Evolutionary conservation across 371 early-diverging fungal genomes (phyloP).

Genomic region (Synchytrium microbalum): DNA sequence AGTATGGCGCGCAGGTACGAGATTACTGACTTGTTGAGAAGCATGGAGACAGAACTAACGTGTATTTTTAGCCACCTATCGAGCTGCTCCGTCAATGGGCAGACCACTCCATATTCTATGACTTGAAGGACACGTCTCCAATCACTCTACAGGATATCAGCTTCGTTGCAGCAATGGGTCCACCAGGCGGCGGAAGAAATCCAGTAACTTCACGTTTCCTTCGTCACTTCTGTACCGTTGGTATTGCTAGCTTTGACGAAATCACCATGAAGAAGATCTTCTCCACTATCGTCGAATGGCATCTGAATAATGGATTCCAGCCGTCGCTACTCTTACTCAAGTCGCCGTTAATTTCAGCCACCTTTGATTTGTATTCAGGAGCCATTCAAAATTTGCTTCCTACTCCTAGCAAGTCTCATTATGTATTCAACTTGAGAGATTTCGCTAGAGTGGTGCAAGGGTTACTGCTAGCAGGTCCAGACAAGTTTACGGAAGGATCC

Average conservation of each 20-base stretch:
- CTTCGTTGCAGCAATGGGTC: conserved; percentile 52
- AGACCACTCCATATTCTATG: conserved; percentile 44
- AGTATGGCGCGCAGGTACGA: conserved; percentile 43
- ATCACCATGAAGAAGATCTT: conserved; percentile 45
- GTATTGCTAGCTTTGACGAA: conserved; percentile 43
- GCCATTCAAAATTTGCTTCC: conserved; percentile 43
- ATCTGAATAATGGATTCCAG: conserved; percentile 38
- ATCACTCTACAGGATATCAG: conserved; percentile 49
- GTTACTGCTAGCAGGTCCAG: conserved; percentile 35
- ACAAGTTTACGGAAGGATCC: conserved; percentile 31
- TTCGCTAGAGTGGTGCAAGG: conserved; percentile 47
- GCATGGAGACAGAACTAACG: too few species aligned
- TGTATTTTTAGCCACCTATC: conserved; percentile 32
- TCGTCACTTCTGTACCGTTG: conserved; percentile 46
- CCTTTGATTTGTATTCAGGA: conserved; percentile 36
- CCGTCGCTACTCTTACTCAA: conserved; percentile 23
- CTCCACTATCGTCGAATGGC: conserved; percentile 48
- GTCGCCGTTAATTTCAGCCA: conserved; percentile 33
- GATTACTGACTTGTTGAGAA: too few species aligned
- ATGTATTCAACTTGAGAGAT: conserved; percentile 49
- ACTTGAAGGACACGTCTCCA: conserved; percentile 39
- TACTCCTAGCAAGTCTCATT: conserved; percentile 47
- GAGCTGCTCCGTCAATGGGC: conserved; percentile 49
- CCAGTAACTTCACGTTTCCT: conserved; percentile 45
- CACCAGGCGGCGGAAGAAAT: conserved; percentile 49